Base-by-base conservation (phyloP, 2,329 filamentous ascomycete genomes). In the Neopestalotiopsis clavispora region DNA sequence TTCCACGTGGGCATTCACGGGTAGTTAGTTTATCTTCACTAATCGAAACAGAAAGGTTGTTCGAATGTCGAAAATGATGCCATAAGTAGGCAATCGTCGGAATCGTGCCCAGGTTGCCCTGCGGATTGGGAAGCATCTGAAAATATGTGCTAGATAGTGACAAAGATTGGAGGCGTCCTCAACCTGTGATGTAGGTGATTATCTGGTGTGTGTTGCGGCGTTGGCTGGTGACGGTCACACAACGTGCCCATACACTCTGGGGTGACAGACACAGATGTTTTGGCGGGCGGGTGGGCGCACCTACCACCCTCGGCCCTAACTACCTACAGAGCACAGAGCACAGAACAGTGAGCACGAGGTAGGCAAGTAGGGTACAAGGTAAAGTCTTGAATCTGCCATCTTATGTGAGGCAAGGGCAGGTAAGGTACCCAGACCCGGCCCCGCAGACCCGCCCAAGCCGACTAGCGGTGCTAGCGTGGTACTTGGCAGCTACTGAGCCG, bases 321-420 rank as follows among this genome's bases (percentile, higher is more conserved):
- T 38, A 7, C 13, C 9, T 56, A 56, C 4, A 49, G 45, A 49
- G 45, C n/a, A n/a, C 12, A 13, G 45, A 49, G 45, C 23, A 28
- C 23, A 28, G 23, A 28, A 28, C 23, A 49, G 45, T 13, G 45
- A 49, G 45, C 45, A 13, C 45, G 45, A 28, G 23, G 23, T 28
- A n/a, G 49, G 20, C 13, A 56, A 23, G 49, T 56, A 56, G 17
- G 6, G 49, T 17, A 17, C 23, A 5, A 28, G 23, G 23, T 28
- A 28, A 28, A 28, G 23, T 38, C 12, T 14, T 30, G 52, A 60
- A 66, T 69, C 57, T 69, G 64, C 67, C 67, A 69, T 69, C 67
- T 69, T 66, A 66, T 66, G 65, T 67, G 65, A 66, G 56, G 65
- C 56, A 59, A 28, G 65, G 40, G 59, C 49, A 13, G 40, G n/a